Conservation (phyloP, 176 grass and related monocot genomes). For the Dactylis glomerata region DNA sequence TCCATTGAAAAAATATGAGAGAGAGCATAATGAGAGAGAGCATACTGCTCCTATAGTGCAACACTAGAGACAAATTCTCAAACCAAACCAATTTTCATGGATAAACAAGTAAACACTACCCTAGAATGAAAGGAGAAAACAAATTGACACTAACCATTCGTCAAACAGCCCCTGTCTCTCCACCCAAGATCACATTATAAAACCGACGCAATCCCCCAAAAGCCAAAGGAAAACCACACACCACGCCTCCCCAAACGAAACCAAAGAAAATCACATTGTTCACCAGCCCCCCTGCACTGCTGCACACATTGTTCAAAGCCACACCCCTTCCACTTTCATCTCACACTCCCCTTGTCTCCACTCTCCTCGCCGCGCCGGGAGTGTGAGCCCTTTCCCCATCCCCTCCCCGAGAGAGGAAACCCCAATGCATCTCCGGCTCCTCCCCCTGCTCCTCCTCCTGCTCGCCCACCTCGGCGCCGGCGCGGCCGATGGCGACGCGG, state of each 20-base stretch:
- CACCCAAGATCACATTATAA: constrained; percentile 40
- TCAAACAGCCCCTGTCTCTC: neutral
- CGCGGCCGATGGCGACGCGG: constrained; percentile 24
- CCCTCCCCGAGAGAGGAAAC: neutral
- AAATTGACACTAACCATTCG: neutral
- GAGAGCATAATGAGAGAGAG: too few species aligned
- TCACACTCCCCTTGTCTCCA: constrained; percentile 16
- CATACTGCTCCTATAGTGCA: neutral
- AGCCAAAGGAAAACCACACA: constrained; percentile 9
- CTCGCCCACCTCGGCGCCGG: neutral
- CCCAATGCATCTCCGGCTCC: constrained; percentile 30
- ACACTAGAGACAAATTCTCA: neutral
- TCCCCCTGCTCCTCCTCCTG: constrained; percentile 5
- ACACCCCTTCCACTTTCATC: neutral
- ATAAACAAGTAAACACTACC: neutral
- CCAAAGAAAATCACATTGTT: neutral
- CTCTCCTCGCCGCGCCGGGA: constrained; percentile 26
- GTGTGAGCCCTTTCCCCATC: constrained; percentile 6
- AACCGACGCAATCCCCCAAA: constrained; percentile 41
- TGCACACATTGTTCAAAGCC: neutral
- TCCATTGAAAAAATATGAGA: neutral
- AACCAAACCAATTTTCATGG: neutral
- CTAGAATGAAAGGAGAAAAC: neutral
- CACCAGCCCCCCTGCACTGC: neutral
- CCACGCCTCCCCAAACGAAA: constrained; percentile 19